Percentiles rank a stretch among this genome's conserved stretches.
Conservation (phyloP, 176 grass and related monocot species). For the Chrysopogon serrulatus region DNA sequence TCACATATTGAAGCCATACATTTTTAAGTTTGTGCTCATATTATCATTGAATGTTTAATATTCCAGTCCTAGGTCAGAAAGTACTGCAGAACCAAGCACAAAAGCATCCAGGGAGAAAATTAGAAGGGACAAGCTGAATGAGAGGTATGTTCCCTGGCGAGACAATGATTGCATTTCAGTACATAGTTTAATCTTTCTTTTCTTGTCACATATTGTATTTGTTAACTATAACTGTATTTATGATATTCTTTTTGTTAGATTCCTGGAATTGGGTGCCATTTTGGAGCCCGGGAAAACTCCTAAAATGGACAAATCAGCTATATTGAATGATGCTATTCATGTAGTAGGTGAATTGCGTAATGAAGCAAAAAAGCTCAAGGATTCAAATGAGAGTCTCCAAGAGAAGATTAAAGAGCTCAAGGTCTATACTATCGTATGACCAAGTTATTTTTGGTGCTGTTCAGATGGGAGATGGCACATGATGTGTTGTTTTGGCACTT, state of each 20-base stretch:
- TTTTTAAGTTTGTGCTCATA: not conserved
- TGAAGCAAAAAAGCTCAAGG: constrained; percentile 83
- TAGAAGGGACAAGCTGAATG: constrained; percentile 88
- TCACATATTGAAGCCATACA: not conserved
- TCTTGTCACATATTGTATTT: not conserved
- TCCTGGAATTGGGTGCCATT: constrained; percentile 79
- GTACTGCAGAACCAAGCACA: constrained; percentile 51
- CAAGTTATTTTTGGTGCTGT: not conserved
- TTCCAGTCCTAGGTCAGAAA: constrained; percentile 74
- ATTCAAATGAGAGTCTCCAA: constrained; percentile 81
- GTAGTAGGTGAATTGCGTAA: constrained; percentile 62
- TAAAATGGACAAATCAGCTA: constrained; percentile 95
- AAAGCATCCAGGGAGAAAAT: constrained; percentile 97
- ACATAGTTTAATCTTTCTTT: not conserved
- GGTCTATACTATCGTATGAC: constrained; percentile 33
- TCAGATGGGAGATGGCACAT: not conserved
- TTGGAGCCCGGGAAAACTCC: constrained; percentile 84
- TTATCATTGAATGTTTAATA: constrained; percentile 15
- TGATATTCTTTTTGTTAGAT: constrained; percentile 45
- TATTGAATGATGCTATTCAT: constrained; percentile 85
- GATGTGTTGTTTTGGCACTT: not conserved
- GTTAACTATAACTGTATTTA: constrained; percentile 1
- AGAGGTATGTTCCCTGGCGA: constrained; percentile 40
- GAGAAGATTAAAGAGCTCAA: constrained; percentile 99
- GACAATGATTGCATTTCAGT: not conserved